Conservation (phyloP, 441 rosid genomes). For the Adansonia madagascariensis region DNA sequence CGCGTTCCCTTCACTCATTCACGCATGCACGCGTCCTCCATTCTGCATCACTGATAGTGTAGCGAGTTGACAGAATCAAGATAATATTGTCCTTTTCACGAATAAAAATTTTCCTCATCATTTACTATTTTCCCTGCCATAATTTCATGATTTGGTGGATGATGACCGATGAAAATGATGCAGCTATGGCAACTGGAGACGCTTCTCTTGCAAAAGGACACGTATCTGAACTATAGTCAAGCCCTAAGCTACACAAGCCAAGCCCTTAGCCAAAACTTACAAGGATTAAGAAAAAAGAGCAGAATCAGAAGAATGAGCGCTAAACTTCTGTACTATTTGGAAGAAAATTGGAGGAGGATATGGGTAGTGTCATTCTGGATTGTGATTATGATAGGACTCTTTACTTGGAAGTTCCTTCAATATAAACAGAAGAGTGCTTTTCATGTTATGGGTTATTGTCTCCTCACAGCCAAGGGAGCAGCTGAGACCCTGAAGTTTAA, state of each 20-base stretch:
- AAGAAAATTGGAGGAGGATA: slow-evolving; percentile 62
- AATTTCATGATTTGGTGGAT: slow-evolving; percentile 23
- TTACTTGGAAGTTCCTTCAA: slow-evolving; percentile 58
- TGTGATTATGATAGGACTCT: slow-evolving; percentile 51
- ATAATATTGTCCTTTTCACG: slow-evolving; percentile 10
- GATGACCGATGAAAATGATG: slow-evolving; percentile 32
- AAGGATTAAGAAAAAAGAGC: slow-evolving; percentile 45
- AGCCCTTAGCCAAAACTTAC: slow-evolving; percentile 64
- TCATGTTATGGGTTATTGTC: slow-evolving; percentile 68
- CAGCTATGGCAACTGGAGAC: slow-evolving; percentile 72
- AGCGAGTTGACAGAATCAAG: slow-evolving; percentile 31
- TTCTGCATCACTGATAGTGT: slow-evolving; percentile 24
- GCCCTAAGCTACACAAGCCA: slow-evolving; percentile 68
- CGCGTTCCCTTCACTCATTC: slow-evolving; percentile 27
- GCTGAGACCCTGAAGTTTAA: slow-evolving; percentile 71
- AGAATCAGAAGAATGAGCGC: slow-evolving; percentile 51
- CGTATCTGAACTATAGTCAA: slow-evolving; percentile 61
- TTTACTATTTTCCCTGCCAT: background rate
- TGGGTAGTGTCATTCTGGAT: slow-evolving; percentile 67
- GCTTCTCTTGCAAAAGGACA: slow-evolving; percentile 62
- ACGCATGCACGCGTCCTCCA: slow-evolving; percentile 30
- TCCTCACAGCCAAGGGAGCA: slow-evolving; percentile 64
- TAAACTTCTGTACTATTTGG: slow-evolving; percentile 48
- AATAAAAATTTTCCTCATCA: background rate
- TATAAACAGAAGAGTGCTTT: slow-evolving; percentile 56